Evolutionary conservation across 371 early-diverging fungal genomes (phyloP), one percentile per base, ranked within the genome.

Genomic region (Parasitella parasitica): DNA sequence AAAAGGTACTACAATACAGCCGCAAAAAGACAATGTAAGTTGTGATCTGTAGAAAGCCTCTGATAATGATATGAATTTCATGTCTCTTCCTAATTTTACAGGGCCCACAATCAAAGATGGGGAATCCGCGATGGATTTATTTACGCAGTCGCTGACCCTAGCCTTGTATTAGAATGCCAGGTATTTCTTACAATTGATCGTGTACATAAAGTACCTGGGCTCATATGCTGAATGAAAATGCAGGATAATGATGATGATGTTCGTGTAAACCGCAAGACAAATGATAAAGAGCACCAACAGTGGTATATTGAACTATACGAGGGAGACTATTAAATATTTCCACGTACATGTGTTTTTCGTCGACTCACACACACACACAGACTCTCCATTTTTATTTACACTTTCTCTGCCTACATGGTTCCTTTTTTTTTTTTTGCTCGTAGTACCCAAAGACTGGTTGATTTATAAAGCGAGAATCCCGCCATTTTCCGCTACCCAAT

Each of bases 81-180:
- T 49, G n/a, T 35, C 7, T 54, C 37, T 26, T 38, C 37, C 1
- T 26, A 16, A 22, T 9, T 61, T 58, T 51, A 57, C 22, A 64
- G 77, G 63, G 77, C 80, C 24, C 77, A 80, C 30, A 80, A 80
- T 51, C 80, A 80, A 64, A 57, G 76, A 54, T 80, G 71, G 59
- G 67, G 70, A 48, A 75, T 70, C 30, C 66, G 77, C 38, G 80
- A 80, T 55, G 80, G 80, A 1, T 80, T 58, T 38, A 69, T 80
- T 28, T 71, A 69, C 18, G 58, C 71, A 4, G 62, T 68, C 13
- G 73, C 80, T 24, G 71, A 73, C 46, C 80, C 80, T 59, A 69
- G 73, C 28, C 68, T 80, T 32, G 80, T 80, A 4, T 59, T 80
- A 36, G 76, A 75, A 56, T 72, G 75, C 35, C 63, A 66, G 27